phyloP scores from a whole-genome alignment of 2,329 filamentous ascomycete genomes.

The Cladorrhinum sp. region DNA sequence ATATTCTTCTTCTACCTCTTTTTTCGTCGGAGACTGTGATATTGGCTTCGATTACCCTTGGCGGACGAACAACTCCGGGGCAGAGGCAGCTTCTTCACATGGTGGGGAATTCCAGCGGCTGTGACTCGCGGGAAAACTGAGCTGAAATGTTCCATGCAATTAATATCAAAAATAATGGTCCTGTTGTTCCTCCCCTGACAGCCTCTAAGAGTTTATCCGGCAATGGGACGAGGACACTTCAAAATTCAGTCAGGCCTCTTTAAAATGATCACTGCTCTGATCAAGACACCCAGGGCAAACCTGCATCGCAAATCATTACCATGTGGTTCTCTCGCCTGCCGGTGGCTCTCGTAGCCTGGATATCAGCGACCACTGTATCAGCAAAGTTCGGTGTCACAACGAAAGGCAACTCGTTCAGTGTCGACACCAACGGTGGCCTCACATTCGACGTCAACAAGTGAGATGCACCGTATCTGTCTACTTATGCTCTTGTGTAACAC shows the following conservation, averaged over 20 bases:
- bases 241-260: no score
- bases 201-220: background rate
- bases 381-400: background rate
- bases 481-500: background rate
- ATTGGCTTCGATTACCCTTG: no score
- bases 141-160: background rate
- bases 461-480: background rate
- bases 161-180: background rate
- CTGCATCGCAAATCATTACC: background rate
- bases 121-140: background rate
- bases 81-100: background rate
- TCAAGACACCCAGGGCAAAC: background rate
- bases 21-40: no score
- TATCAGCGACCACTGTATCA: background rate
- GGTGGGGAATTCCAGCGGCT: background rate
- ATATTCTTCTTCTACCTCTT: background rate
- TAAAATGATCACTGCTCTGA: background rate
- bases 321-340: background rate
- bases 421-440: slow-evolving; percentile 28
- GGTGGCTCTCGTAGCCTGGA: background rate
- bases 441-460: slow-evolving; percentile 27
- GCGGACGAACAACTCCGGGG: no score
- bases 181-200: background rate
- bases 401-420: slow-evolving; percentile 18
- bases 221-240: background rate